Evolutionary conservation across 306 rosid species (phyloP).

Genomic region (cucumber (Cucumis sativus)): DNA sequence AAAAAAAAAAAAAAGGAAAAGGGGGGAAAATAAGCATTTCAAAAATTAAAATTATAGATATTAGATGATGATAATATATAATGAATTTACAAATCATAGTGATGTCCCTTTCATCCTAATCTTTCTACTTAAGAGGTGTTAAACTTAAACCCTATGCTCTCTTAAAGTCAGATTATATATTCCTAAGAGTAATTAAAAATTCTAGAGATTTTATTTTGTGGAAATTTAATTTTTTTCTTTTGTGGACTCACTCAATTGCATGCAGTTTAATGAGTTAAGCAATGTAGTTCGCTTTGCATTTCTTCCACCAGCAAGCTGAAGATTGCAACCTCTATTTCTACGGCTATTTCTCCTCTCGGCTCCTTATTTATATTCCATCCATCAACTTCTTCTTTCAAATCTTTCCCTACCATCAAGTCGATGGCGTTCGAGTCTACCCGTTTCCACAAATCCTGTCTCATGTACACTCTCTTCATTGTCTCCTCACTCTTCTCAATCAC

Average conservation of each 20-base stretch:
- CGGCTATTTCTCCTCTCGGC: conserved; percentile 29
- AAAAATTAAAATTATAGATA: not conserved
- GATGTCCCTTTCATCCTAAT: not conserved
- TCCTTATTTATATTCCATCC: conserved; percentile 45
- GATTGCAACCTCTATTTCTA: conserved; percentile 52
- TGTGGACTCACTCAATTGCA: not conserved
- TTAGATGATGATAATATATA: not conserved
- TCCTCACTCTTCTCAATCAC: conserved; percentile 17
- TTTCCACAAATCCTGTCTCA: conserved; percentile 58
- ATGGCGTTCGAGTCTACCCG: conserved; percentile 59
- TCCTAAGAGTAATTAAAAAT: not conserved
- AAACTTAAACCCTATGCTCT: not conserved
- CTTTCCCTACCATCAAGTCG: conserved; percentile 76
- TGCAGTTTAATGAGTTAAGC: conserved; percentile 13
- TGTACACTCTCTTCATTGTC: conserved; percentile 28
- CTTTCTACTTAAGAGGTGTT: not conserved
- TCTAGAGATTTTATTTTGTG: not conserved
- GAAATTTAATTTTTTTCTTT: not conserved
- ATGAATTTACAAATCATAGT: not conserved
- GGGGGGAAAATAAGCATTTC: not conserved
- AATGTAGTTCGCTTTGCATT: conserved; percentile 46
- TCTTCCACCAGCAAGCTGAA: conserved; percentile 53
- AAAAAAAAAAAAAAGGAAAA: too few relatives aligned
- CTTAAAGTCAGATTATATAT: conserved; percentile 1
- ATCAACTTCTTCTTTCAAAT: conserved; percentile 35